Evolutionary conservation across 352 stramenopile species (phyloP), one percentile per base, ranked within the genome.

Genomic region (Phytophthora niederhauseri): DNA sequence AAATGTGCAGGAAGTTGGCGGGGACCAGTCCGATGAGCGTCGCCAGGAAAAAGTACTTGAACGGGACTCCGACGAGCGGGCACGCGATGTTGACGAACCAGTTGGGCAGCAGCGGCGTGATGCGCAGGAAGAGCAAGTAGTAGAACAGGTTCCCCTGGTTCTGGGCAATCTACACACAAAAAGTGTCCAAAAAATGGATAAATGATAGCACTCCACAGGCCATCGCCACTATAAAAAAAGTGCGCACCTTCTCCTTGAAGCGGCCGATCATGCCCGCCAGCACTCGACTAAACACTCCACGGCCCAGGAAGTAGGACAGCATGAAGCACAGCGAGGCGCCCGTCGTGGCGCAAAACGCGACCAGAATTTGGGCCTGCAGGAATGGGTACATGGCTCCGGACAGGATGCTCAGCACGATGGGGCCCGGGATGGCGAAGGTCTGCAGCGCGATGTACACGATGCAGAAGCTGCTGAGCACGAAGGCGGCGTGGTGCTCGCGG

Each of bases 81-180:
- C 84, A 94, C 26, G 88, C 88, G 41, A 97, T 92, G 64, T 97
- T 97, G 62, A 97, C 87, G 55, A 96, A 96, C 90, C 90, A 97
- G 74, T 97, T 97, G 15, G 90, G 90, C 57, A 97, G 65, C 43
- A 97, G 57, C 22, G 90, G 90, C 24, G 90, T 97, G 66, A 97
- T 91, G 20, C 90, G 81, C 45, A 97, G 76, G 65, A 97, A 97
- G n/a, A 97, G 72, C 64, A 97, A 61, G 69, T 97, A 97, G 75
- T 94, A 97, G 51, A 97, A 93, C 30, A 97, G 50, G 57, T 96
- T 96, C 45, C 70, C 61, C 54, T 89, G 83, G 71, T 97, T 96
- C 55, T 93, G 83, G 12, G 80, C 79, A 45, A 97, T 94, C 80
- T 89, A 57, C 28, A 45, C 43, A 28, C 4, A 52, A 19, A 36